Percentiles rank a stretch among this genome's conserved stretches.
Evolutionary conservation across 805 yeast species (phyloP).

Genomic region (Spathaspora hagerdaliae): DNA sequence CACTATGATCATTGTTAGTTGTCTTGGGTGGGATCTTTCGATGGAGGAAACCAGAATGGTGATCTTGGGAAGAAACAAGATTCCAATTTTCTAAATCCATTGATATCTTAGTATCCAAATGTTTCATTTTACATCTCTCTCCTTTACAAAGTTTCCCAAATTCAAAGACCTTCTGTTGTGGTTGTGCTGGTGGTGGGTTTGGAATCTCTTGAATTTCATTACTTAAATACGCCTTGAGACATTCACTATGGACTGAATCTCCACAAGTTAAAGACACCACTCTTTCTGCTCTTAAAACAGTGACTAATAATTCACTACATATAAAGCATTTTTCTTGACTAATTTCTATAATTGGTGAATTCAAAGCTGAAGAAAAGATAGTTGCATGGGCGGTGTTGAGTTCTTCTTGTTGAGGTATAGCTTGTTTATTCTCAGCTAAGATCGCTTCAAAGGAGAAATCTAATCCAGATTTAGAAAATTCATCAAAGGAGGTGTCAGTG

Average conservation of each 20-base stretch:
- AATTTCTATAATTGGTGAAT: constrained; percentile 1
- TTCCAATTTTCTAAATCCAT: too few relatives aligned
- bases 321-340: constrained; percentile 34
- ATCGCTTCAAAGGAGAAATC: not conserved
- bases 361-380: not conserved
- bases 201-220: not conserved
- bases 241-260: constrained; percentile 56
- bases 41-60: too few relatives aligned
- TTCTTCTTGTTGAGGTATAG: too few relatives aligned
- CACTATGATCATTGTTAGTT: not conserved
- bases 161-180: not conserved
- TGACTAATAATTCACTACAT: constrained; percentile 49
- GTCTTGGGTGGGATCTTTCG: not conserved
- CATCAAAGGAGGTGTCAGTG: not conserved
- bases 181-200: not conserved
- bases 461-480: not conserved
- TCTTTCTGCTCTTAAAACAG: constrained; percentile 41
- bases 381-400: not conserved
- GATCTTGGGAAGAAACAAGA: too few relatives aligned
- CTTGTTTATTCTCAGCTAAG: not conserved
- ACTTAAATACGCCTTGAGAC: constrained; percentile 33
- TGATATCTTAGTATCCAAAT: too few relatives aligned
- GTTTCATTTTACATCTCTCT: not conserved
- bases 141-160: constrained; percentile 1
- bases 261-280: constrained; percentile 50